Evolutionary conservation across 2,329 filamentous ascomycete genomes (phyloP), one percentile per base, ranked within the genome.

Genomic region (Mycocentrospora acerina): DNA sequence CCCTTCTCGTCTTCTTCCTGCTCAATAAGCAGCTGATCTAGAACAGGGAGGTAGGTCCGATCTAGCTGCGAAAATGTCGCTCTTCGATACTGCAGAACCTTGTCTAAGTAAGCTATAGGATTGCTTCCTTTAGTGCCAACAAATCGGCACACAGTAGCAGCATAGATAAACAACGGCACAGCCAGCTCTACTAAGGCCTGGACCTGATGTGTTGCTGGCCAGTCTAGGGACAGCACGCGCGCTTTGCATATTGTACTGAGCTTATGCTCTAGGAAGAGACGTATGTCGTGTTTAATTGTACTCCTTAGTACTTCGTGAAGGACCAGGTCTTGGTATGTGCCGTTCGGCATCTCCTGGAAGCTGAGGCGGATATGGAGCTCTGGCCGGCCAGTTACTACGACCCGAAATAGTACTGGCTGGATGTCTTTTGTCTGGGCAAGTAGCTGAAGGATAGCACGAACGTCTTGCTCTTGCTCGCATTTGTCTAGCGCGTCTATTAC

Each of bases 151-250:
- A 46, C 44, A 2, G 56, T 62, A 18, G 50, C 51, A 32, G 67
- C 59, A 26, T 48, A 65, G 37, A 69, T 69, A 38, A 69, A 70
- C 14, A 70, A 43, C 8, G 46, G 51, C 17, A 29, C 57, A 53
- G 40, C 54, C 32, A 30, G 58, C 35, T 55, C 29, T 26, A 64
- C 55, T 5, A 70, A 42, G 6, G 33, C 40, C 4, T 48, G 24
- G 9, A 66, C 51, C 22, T 39, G 39, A 4, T 60, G 29, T 27
- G 40, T 9, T 3, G 48, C 40, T 29, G 60, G 63, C 64, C 45
- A 58, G 32, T 49, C 47, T 36, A 29, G 24, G n/a, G 46, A 27
- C 7, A 61, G 30, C 31, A 26, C 28, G 24, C 41, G 48, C 19
- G 37, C 35, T 32, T 53, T 17, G 19, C 35, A 42, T 43, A 59